Conservation (phyloP, 495 filamentous ascomycete species). For the Saxophila tyrrhenica region DNA sequence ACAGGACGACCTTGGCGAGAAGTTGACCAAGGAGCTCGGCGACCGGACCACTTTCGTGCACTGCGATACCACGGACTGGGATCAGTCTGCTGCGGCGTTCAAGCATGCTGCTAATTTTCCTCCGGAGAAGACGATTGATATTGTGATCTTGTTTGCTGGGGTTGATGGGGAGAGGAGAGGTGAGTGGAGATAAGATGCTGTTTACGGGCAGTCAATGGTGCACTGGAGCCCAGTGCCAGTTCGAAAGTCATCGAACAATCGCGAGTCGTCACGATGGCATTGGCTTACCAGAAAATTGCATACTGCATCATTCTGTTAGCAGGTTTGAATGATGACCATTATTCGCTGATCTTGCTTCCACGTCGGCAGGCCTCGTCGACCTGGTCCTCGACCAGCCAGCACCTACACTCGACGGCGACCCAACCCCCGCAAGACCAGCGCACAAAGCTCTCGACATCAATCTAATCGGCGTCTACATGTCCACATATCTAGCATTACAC, state of each 20-base stretch:
- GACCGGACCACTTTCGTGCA: constrained; percentile 10
- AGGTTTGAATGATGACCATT: too few relatives aligned
- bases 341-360: background rate
- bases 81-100: constrained; percentile 15
- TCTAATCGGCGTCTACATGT: constrained; percentile 15
- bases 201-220: too few relatives aligned
- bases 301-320: too few relatives aligned
- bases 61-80: constrained; percentile 19
- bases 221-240: too few relatives aligned
- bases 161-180: constrained; percentile 3
- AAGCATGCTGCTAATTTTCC: constrained; percentile 13
- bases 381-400: background rate
- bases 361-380: constrained; percentile 12
- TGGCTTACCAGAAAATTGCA: too few relatives aligned
- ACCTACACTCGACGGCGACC: constrained; percentile 2
- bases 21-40: constrained; percentile 9
- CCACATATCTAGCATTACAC: constrained; percentile 17
- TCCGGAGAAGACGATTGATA: constrained; percentile 14
- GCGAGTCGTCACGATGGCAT: too few relatives aligned
- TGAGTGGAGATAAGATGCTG: too few relatives aligned
- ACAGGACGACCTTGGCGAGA: constrained; percentile 6
- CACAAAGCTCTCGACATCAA: constrained; percentile 15
- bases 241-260: too few relatives aligned
- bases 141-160: constrained; percentile 13
- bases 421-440: constrained; percentile 5